Percentiles rank a stretch among this genome's conserved stretches.
phyloP scores from a whole-genome alignment of 1,139 yeast species.

The Yamadazyma dushanensis region DNA sequence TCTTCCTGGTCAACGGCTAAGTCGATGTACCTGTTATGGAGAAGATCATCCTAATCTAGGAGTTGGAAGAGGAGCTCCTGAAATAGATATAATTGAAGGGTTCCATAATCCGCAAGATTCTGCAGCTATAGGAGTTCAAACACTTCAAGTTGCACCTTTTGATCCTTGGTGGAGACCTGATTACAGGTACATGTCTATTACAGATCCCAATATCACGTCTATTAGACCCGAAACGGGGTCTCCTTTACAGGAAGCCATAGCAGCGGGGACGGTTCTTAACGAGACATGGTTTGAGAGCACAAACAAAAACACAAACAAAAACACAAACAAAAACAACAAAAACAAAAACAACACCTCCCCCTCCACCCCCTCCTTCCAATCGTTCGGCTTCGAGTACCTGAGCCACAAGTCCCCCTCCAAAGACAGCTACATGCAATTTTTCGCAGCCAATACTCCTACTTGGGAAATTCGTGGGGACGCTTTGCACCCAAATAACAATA shows the following conservation, averaged over 20 bases:
- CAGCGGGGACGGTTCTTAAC: slow-evolving; percentile 25
- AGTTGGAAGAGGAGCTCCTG: slow-evolving; percentile 34
- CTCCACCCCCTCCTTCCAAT: slow-evolving; percentile 20
- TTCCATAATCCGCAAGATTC: slow-evolving; percentile 20
- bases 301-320: too few relatives aligned
- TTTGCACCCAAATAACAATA: slow-evolving; percentile 25
- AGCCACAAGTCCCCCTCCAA: slow-evolving; percentile 18
- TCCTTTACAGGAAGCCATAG: slow-evolving; percentile 32
- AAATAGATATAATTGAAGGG: slow-evolving; percentile 34
- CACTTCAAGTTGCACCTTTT: slow-evolving; percentile 34
- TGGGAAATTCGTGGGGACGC: slow-evolving; percentile 25
- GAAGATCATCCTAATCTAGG: slow-evolving; percentile 33
- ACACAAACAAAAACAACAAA: too few relatives aligned
- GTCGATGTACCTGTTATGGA: slow-evolving; percentile 26
- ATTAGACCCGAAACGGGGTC: slow-evolving; percentile 32
- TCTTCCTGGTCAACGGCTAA: slow-evolving; percentile 31
- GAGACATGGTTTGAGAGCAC: slow-evolving; percentile 25
- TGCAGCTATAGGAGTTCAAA: slow-evolving; percentile 26
- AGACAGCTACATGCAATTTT: slow-evolving; percentile 26
- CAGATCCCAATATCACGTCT: slow-evolving; percentile 21
- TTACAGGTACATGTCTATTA: slow-evolving; percentile 24
- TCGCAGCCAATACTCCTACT: slow-evolving; percentile 22
- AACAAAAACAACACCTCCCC: slow-evolving; percentile 11
- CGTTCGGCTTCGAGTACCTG: slow-evolving; percentile 26
- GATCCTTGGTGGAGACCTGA: slow-evolving; percentile 38